Percentiles rank a stretch among this genome's conserved stretches.
Evolutionary conservation across 2,329 filamentous ascomycete genomes (phyloP).

Genomic region (Neurospora sp.): DNA sequence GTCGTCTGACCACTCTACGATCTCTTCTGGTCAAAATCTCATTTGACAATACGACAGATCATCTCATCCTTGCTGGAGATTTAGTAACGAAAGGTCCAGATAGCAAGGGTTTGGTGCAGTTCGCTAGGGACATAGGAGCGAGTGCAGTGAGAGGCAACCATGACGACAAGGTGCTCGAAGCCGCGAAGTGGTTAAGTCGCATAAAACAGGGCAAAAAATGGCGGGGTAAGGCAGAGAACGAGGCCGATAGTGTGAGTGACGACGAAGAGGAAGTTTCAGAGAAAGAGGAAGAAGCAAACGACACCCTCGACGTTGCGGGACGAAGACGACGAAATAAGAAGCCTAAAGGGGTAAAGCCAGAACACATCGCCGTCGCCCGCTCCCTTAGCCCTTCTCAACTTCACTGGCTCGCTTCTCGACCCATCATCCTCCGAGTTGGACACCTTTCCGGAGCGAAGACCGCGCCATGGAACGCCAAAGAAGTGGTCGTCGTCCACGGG

Average conservation of each 20-base stretch:
- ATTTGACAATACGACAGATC: constrained; percentile 54
- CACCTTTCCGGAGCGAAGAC: constrained; percentile 36
- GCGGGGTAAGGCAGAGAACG: not conserved
- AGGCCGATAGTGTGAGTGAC: constrained; percentile 5
- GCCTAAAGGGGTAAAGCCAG: constrained; percentile 26
- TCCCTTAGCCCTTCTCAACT: constrained; percentile 48
- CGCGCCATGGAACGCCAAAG: constrained; percentile 21
- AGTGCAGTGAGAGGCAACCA: constrained; percentile 86
- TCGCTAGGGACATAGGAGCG: constrained; percentile 63
- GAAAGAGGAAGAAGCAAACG: not conserved
- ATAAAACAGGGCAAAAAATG: constrained; percentile 15
- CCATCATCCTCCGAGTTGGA: constrained; percentile 71
- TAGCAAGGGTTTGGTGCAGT: constrained; percentile 64
- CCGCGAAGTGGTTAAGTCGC: constrained; percentile 32
- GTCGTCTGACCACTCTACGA: constrained; percentile 60
- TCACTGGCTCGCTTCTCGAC: constrained; percentile 58
- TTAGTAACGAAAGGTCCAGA: constrained; percentile 82
- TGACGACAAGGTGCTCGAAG: constrained; percentile 74
- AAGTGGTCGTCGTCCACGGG: constrained; percentile 71
- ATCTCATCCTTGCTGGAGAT: constrained; percentile 68
- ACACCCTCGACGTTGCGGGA: not conserved
- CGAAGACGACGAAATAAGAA: constrained; percentile 6
- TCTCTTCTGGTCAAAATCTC: constrained; percentile 55
- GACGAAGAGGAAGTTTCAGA: constrained; percentile 5
- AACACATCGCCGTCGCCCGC: constrained; percentile 37